Conservation (phyloP, 2,329 filamentous ascomycete species). For the Aspergillus udagawae region DNA sequence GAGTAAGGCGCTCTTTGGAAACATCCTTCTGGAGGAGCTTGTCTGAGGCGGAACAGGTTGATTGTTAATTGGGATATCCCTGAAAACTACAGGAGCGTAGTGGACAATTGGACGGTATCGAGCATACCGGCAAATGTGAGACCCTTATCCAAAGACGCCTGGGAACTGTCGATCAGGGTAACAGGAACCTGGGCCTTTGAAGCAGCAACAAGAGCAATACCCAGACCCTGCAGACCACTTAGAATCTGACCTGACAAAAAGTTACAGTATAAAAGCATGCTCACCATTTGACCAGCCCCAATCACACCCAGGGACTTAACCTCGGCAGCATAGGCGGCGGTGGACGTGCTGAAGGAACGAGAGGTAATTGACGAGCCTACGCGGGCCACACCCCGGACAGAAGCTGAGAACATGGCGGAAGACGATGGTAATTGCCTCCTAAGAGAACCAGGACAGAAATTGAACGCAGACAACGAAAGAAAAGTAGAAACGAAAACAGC, state of each 20-base stretch:
- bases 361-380: constrained; percentile 33
- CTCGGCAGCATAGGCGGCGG: constrained; percentile 60
- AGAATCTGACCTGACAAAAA: constrained; percentile 17
- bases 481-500: neutral
- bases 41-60: constrained; percentile 50
- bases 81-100: neutral
- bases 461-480: constrained; percentile 13
- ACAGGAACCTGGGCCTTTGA: constrained; percentile 80
- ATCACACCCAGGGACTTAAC: constrained; percentile 88
- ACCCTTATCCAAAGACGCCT: constrained; percentile 82
- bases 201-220: constrained; percentile 91
- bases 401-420: constrained; percentile 34
- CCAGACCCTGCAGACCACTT: constrained; percentile 65
- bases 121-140: constrained; percentile 74
- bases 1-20: constrained; percentile 76
- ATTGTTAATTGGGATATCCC: neutral
- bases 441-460: neutral
- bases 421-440: neutral
- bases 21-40: constrained; percentile 94
- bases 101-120: neutral
- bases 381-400: constrained; percentile 27
- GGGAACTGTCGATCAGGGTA: constrained; percentile 76
- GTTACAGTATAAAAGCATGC: constrained; percentile 18
- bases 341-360: constrained; percentile 66
- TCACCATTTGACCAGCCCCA: constrained; percentile 93